These are phyloP conservation scores for Fusarium citri DNA, from an alignment of 2,329 filamentous ascomycete species.

Conservation along the genomic window DNA sequence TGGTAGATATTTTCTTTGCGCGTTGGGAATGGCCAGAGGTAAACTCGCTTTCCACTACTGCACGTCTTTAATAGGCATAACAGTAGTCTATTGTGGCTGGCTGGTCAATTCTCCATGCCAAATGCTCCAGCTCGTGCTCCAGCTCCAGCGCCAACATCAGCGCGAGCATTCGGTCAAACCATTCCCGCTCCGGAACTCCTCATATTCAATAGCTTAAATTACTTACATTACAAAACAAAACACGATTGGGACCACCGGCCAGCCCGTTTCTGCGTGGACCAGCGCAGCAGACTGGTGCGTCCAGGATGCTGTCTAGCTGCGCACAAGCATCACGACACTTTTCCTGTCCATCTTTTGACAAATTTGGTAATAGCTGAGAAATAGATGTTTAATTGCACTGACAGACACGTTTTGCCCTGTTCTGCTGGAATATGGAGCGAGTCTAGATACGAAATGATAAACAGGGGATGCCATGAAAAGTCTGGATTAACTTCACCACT, in stretches of 20 bases:
- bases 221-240: neutral
- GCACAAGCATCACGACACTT: neutral
- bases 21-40: slow-evolving; percentile 6
- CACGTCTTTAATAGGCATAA: slow-evolving; percentile 21
- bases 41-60: slow-evolving; percentile 5
- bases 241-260: neutral
- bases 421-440: neutral
- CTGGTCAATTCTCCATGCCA: slow-evolving; percentile 21
- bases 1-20: neutral
- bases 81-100: slow-evolving; percentile 29
- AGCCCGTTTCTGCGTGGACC: neutral
- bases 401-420: neutral
- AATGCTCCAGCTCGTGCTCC: slow-evolving; percentile 6
- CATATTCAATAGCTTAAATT: neutral
- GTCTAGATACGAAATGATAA: neutral
- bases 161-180: neutral
- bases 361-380: neutral
- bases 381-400: neutral
- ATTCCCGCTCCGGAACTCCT: slow-evolving; percentile 36
- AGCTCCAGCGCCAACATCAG: neutral
- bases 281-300: neutral
- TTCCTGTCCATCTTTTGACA: neutral
- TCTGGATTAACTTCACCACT: slow-evolving; percentile 29
- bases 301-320: neutral
- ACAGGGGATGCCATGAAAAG: neutral